A percentile compares a stretch with the other conserved stretches of the same genome.
phyloP scores from a whole-genome alignment of 208 protist species.

The Acanthamoeba culbertsoni region DNA sequence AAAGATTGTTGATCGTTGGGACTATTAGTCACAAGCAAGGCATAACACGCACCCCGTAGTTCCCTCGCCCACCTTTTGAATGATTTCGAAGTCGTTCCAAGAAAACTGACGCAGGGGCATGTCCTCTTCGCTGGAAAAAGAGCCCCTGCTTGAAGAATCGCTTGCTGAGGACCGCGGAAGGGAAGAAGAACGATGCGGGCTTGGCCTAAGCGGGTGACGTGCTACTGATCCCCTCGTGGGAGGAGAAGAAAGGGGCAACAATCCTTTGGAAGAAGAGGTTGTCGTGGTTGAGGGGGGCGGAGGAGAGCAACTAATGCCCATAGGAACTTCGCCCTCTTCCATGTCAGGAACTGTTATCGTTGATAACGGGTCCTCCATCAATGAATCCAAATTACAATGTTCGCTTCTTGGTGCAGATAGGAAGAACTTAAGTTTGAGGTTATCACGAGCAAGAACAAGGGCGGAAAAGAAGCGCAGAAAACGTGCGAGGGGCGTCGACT shows the following conservation, averaged over 20 bases:
- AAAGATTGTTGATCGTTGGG: not conserved
- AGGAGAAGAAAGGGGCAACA: not conserved
- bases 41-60: slow-evolving; percentile 2
- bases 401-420: too few relatives aligned
- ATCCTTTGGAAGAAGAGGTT: not conserved
- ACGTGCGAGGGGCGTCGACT: too few relatives aligned
- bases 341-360: not conserved
- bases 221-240: too few relatives aligned
- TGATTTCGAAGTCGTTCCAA: slow-evolving; percentile 23
- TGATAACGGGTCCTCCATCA: not conserved
- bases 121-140: not conserved
- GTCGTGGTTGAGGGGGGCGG: not conserved
- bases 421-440: too few relatives aligned
- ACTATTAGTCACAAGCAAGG: not conserved
- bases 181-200: not conserved
- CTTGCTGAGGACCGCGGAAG: not conserved
- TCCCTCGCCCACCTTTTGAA: slow-evolving; percentile 47
- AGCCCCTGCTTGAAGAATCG: not conserved
- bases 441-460: too few relatives aligned
- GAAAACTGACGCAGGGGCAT: not conserved
- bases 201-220: too few relatives aligned
- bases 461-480: too few relatives aligned
- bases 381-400: too few relatives aligned
- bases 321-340: not conserved
- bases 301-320: not conserved